phyloP scores from a whole-genome alignment of 495 filamentous ascomycete genomes.

The Glarea lozoyensis region DNA sequence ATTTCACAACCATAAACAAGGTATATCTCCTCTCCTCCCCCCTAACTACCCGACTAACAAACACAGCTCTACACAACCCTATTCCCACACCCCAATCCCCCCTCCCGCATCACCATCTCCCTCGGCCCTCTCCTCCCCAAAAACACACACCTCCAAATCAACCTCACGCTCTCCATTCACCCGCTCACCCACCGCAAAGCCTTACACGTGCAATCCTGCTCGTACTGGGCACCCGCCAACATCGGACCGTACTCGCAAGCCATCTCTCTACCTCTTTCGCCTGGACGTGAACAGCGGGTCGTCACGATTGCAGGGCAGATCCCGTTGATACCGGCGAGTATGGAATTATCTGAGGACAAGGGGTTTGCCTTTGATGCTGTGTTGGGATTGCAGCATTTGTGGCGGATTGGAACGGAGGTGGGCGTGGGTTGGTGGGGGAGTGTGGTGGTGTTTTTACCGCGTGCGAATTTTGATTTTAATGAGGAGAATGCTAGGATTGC shows the following conservation, averaged over 20 bases:
- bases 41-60: neutral
- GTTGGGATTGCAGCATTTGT: slow-evolving; percentile 81
- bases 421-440: slow-evolving; percentile 64
- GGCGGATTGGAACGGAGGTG: slow-evolving; percentile 68
- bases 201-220: slow-evolving; percentile 87
- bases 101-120: slow-evolving; percentile 74
- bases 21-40: slow-evolving; percentile 5
- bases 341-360: slow-evolving; percentile 43
- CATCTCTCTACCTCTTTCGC: slow-evolving; percentile 44
- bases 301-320: slow-evolving; percentile 83
- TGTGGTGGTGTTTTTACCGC: slow-evolving; percentile 61
- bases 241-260: slow-evolving; percentile 98
- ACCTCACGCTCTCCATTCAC: slow-evolving; percentile 24
- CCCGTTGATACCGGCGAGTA: slow-evolving; percentile 72
- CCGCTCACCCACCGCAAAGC: slow-evolving; percentile 21
- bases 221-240: slow-evolving; percentile 97
- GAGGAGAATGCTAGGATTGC: slow-evolving; percentile 9
- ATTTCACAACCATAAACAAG: slow-evolving; percentile 65
- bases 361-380: slow-evolving; percentile 29
- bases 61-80: slow-evolving; percentile 50
- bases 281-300: neutral
- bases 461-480: slow-evolving; percentile 19
- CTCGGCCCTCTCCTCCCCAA: slow-evolving; percentile 50
- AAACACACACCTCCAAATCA: slow-evolving; percentile 45
- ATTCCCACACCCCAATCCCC: slow-evolving; percentile 70